Evolutionary conservation across 2,329 filamentous ascomycete species (phyloP), one percentile per base, ranked within the genome.

Genomic region (Penicillium sp.): DNA sequence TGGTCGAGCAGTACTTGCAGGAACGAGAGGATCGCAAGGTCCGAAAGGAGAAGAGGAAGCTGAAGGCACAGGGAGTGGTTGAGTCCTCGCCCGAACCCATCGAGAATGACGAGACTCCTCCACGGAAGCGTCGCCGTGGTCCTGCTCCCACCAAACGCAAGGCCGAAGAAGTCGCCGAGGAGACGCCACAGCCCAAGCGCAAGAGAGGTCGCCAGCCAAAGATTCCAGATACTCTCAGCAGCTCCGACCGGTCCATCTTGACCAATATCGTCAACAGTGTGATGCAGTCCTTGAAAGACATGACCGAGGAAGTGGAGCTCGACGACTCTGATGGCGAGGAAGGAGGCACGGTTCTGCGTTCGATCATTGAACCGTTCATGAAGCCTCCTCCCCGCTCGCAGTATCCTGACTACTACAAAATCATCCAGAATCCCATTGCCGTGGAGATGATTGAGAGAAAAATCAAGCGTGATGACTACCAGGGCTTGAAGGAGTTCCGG

Each of bases 381-480:
- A 93, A 95, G 73, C 84, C 97, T 35, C 94, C 94, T 1, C 90
- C 92, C 44, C 96, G 92, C 81, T 89, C 89, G 62, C 89, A 94
- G 62, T 99, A 96, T 74, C 91, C 92, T 28, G 93, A 98, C 75
- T 99, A 99, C 82, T 99, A 97, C 76, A 82, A 94, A 75, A 88
- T 97, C 77, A 99, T 99, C 76, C 87, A 90, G 74, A 90, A 89
- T 58, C 95, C 95, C 0, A 97, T 99, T 73, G 94, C 91, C 74
- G 97, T 98, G 91, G 95, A 97, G 70, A 89, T 93, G 76, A 97
- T 99, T 73, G 88, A 92, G 75, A 91, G 90, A 75, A 94, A 92
- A 83, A 97, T 99, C 81, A 97, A 97, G 82, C 94, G 92, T 79
- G 92, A 96, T 73, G 92, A 97, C 74, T 99, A 99, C 78, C 88